Conservation (phyloP, 306 rosid species). For the Benincasa hispida region DNA sequence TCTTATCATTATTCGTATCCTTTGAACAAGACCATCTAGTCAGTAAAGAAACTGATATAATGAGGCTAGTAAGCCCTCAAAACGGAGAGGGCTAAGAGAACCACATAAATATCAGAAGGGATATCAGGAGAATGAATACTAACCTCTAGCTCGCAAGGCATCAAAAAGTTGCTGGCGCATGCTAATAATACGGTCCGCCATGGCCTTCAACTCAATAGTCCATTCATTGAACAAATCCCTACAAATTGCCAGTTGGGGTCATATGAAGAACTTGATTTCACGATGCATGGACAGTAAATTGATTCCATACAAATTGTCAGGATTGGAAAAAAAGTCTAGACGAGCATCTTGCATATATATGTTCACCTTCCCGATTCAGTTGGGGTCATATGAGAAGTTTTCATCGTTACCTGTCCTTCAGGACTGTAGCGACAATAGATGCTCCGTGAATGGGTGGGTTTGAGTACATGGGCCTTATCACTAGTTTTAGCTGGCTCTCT, state of each 20-base stretch:
- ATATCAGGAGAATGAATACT: slow-evolving; percentile 7
- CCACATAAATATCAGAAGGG: neutral
- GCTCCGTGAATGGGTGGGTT: slow-evolving; percentile 98
- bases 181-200: slow-evolving; percentile 94
- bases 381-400: neutral
- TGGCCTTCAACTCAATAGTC: slow-evolving; percentile 92
- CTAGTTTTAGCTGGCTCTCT: slow-evolving; percentile 96
- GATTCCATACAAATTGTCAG: neutral
- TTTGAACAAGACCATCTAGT: neutral
- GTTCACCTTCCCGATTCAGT: neutral
- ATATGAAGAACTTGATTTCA: neutral
- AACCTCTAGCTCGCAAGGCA: slow-evolving; percentile 68
- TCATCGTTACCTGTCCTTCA: slow-evolving; percentile 64
- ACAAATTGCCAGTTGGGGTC: no score
- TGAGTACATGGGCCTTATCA: slow-evolving; percentile 96
- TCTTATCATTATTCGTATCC: neutral
- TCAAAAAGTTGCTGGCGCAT: slow-evolving; percentile 92
- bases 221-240: slow-evolving; percentile 79
- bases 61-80: neutral
- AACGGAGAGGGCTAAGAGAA: neutral
- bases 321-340: neutral
- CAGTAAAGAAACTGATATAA: neutral
- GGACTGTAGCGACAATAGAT: slow-evolving; percentile 84
- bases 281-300: neutral
- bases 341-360: neutral